These are phyloP conservation scores for Aspergillus leporis DNA, from an alignment of 495 filamentous ascomycete species.

Conservation along the genomic window DNA sequence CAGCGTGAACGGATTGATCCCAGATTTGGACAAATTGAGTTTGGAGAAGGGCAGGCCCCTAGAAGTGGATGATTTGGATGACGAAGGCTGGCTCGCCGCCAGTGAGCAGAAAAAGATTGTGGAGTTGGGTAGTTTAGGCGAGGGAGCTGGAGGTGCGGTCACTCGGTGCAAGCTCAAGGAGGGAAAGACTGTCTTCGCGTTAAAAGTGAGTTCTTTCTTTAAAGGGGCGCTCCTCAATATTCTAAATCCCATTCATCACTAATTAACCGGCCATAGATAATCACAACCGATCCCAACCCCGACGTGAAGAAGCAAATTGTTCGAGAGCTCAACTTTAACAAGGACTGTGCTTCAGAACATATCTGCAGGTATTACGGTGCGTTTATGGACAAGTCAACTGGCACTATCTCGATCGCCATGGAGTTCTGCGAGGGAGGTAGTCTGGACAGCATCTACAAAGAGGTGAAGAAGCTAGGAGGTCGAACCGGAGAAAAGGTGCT, in stretches of 20 bases:
- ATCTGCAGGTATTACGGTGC: constrained; percentile 98
- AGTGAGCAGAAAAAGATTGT: constrained; percentile 83
- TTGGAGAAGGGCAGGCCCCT: constrained; percentile 76
- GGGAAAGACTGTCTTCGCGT: constrained; percentile 90
- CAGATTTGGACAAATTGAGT: constrained; percentile 71
- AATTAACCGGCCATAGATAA: constrained; percentile 62
- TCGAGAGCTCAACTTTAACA: constrained; percentile 95
- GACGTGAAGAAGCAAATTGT: constrained; percentile 98
- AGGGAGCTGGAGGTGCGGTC: constrained; percentile 94
- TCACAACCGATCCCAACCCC: constrained; percentile 95
- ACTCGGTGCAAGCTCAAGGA: constrained; percentile 86
- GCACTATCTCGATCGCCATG: constrained; percentile 98
- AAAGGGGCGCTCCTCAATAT: neutral
- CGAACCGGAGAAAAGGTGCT: constrained; percentile 96
- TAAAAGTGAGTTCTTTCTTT: constrained; percentile 70
- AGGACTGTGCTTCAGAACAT: constrained; percentile 88
- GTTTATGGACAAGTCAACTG: constrained; percentile 87
- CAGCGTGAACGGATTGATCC: constrained; percentile 63
- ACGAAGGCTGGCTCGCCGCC: constrained; percentile 91
- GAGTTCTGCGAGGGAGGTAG: constrained; percentile 98
- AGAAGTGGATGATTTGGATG: constrained; percentile 92
- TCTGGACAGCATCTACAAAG: constrained; percentile 92
- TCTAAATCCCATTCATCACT: constrained; percentile 12
- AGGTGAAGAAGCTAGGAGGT: constrained; percentile 92
- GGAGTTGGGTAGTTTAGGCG: constrained; percentile 87